Evolutionary conservation across 148 eudicot genomes (phyloP).

Genomic region (Rhododendron molle): DNA sequence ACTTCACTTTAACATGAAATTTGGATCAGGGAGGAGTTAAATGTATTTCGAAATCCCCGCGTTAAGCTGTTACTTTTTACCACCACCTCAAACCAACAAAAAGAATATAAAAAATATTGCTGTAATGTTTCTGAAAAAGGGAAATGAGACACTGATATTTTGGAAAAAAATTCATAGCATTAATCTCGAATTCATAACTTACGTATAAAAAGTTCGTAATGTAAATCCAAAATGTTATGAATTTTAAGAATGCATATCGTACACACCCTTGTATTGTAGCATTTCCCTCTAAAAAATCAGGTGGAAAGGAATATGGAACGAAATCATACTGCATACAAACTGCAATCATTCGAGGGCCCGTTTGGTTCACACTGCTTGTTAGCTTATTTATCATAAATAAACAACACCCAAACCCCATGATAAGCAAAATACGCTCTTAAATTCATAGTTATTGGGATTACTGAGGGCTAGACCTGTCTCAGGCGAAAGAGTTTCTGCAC

Average conservation of each 20-base stretch:
- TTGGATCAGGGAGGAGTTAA: background rate
- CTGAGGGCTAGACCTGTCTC: constrained; percentile 56
- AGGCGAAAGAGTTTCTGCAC: constrained; percentile 93
- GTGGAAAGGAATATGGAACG: background rate
- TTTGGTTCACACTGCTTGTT: background rate
- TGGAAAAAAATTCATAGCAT: background rate
- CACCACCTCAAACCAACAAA: background rate
- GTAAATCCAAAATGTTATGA: background rate
- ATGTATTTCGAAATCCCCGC: background rate
- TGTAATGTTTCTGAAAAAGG: background rate
- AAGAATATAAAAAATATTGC: background rate
- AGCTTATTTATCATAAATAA: background rate
- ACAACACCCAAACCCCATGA: background rate
- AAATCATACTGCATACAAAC: background rate
- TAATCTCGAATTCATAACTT: background rate
- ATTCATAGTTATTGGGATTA: background rate
- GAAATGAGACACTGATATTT: background rate
- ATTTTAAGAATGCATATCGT: too few species aligned
- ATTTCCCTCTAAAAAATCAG: background rate
- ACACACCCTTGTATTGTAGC: too few species aligned
- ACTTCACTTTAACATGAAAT: background rate
- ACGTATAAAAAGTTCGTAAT: too few species aligned
- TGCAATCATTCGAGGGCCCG: background rate
- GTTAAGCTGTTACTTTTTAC: background rate
- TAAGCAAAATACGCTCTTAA: background rate